Base-by-base conservation (phyloP, 2,329 filamentous ascomycete genomes). In the Sclerotinia sclerotiorum region DNA sequence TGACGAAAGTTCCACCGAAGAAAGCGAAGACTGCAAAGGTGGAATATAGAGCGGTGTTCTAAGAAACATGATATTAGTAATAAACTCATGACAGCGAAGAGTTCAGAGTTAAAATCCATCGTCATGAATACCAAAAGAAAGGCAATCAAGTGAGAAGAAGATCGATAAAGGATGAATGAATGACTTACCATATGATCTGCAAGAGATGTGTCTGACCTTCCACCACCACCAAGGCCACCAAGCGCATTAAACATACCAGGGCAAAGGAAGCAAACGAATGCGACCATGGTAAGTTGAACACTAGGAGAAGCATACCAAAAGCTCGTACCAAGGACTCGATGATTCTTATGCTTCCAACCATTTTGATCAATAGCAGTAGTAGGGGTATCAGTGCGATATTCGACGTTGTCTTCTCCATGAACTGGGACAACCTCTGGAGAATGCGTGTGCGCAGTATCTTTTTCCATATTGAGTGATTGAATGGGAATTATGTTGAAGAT, bases 1-100 rank as follows among this genome's bases (percentile, higher is more conserved):
- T 95, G 80, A 90, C 89, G 75, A 94, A 85, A 65, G 90, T 94
- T 68, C 90, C 90, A 73, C 91, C 90, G 76, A 91, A 85, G 80
- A 92, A 86, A 71, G 87, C 90, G 51, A 88, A 83, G 62, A 87
- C 81, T 56, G 87, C 81, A 68, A 84, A 84, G 48, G 82, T 82
- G 13, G 79, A 81, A 74, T 84, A 83, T 13, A 84, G 79, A 7
- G 83, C 83, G 15, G 79, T 81, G 67, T 77, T 78, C 71, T 78
- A 49, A 11, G 46, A 21, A 48, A 49, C 11, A 24, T 39, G 61
- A 54, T 24, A 55, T 72, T 35, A 70, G 64, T 32, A 10, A 27
- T 10, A 44, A 64, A 29, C 51, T 44, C 52, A 19, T 27, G 24
- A 35, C 32, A 6, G 6, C 10, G 21, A 19, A 48, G 3, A 27